Evolutionary conservation across 1,284 basidiomycete species (phyloP), one percentile per base, ranked within the genome.

Genomic region (Psilocybe mexicana): DNA sequence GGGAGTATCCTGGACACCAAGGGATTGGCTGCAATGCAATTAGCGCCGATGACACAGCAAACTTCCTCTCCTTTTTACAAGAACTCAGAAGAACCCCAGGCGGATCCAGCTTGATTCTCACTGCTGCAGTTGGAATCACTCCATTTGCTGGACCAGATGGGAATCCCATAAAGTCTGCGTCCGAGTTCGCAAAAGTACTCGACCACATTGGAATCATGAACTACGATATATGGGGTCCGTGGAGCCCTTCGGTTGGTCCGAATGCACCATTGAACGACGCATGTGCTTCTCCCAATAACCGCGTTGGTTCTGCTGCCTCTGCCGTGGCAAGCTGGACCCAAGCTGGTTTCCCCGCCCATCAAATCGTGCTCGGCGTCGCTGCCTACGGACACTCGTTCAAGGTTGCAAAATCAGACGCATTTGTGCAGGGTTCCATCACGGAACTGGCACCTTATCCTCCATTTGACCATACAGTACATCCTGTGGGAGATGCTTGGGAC

Each of bases 131-230:
- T 1, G 79, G 88, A 26, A 78, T 87, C 52, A 74, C 69, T 24
- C 90, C 93, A 0, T 97, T 90, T 75, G 74, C 78, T 25, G 88
- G 81, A 36, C 50, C 78, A 0, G 71, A 82, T 60, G 88, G 89
- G 1, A 71, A 63, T 2, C 87, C 93, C 0, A 71, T 86, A 59
- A 71, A 73, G 2, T 80, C 94, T 69, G 86, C 94, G 12, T 82
- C 84, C 3, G 82, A 65, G 0, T 96, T 93, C 65, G 86, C 87
- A 3, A 67, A 79, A 23, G 79, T 86, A n/a, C 80, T 96, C 11
- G 90, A 96, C 71, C 93, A 85, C 76, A 84, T 96, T 58, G 70
- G 87, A 44, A 78, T 96, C 71, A 96, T 96, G 93, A 92, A 93
- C 76, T 96, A 96, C 72, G 94, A 96, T 67, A 76, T 94, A 24